Percentiles rank a stretch among this genome's conserved stretches.
Conservation (phyloP, 2,329 filamentous ascomycete species). For the Trichoderma sp. region DNA sequence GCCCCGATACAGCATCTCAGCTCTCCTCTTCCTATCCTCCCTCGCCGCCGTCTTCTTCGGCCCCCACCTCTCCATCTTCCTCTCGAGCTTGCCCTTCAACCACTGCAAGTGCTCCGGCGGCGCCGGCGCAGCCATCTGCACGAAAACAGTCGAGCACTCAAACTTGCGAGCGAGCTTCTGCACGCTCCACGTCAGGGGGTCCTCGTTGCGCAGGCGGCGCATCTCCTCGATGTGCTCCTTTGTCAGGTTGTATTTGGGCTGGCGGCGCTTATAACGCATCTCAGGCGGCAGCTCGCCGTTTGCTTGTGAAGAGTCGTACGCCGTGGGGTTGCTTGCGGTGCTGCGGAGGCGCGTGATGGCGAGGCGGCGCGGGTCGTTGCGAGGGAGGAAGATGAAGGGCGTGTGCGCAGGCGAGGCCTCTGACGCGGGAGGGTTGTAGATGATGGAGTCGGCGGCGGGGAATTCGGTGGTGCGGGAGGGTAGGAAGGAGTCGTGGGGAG, state of each 20-base stretch:
- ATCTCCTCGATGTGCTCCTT: slow-evolving; percentile 59
- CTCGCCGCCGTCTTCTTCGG: slow-evolving; percentile 52
- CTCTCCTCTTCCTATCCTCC: slow-evolving; percentile 54
- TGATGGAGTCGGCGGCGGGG: slow-evolving; percentile 40
- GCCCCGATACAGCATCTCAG: slow-evolving; percentile 50
- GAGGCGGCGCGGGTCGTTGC: slow-evolving; percentile 51
- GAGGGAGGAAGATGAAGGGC: slow-evolving; percentile 64
- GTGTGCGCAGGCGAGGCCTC: slow-evolving; percentile 60
- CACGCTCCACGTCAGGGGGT: slow-evolving; percentile 57
- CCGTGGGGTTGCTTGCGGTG: slow-evolving; percentile 29
- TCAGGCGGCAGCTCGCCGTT: slow-evolving; percentile 34
- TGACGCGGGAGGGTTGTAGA: slow-evolving; percentile 57
- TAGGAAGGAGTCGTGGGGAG: slow-evolving; percentile 60
- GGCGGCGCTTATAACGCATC: slow-evolving; percentile 36
- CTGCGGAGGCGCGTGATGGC: slow-evolving; percentile 45
- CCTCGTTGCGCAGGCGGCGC: slow-evolving; percentile 49
- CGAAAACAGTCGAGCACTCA: slow-evolving; percentile 54
- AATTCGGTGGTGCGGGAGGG: slow-evolving; percentile 34
- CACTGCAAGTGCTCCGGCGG: slow-evolving; percentile 46
- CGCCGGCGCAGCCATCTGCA: slow-evolving; percentile 56
- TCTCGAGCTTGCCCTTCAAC: slow-evolving; percentile 45
- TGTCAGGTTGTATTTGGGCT: slow-evolving; percentile 50
- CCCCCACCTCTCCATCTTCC: slow-evolving; percentile 56
- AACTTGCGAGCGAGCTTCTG: slow-evolving; percentile 52
- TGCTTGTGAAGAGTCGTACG: slow-evolving; percentile 16